phyloP scores from a whole-genome alignment of 2,329 filamentous ascomycete species.

The Apiospora pterosperma region DNA sequence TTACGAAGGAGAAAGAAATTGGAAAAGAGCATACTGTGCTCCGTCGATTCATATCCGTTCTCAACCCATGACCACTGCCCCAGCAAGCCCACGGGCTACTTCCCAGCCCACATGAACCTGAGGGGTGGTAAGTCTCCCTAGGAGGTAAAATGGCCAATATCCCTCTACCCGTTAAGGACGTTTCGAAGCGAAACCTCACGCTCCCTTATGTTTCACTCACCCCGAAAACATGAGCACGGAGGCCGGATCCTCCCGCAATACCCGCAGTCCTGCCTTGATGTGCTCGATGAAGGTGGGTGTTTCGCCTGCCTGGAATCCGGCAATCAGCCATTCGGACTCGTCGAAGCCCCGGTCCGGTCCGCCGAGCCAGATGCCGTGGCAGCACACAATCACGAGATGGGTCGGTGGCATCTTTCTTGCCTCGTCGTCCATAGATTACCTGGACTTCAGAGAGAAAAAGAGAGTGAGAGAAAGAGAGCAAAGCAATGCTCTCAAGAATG shows the following conservation, averaged over 20 bases:
- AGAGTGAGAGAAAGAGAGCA: not conserved
- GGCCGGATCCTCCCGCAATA: conserved; percentile 41
- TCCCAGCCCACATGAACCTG: no score
- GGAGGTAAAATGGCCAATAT: no score
- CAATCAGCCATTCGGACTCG: conserved; percentile 68
- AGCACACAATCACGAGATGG: conserved; percentile 76
- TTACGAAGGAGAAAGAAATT: no score
- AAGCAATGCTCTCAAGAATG: not conserved
- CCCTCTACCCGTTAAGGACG: no score
- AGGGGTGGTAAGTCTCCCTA: no score
- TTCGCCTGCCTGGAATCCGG: conserved; percentile 74
- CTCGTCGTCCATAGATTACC: not conserved
- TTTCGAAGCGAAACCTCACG: not conserved
- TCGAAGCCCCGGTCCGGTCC: conserved; percentile 48
- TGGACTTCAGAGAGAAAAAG: not conserved
- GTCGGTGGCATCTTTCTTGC: conserved; percentile 21
- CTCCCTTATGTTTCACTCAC: conserved; percentile 34
- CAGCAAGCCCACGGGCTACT: not conserved
- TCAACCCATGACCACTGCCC: not conserved
- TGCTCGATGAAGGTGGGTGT: conserved; percentile 78
- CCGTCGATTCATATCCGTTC: not conserved
- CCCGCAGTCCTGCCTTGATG: conserved; percentile 59
- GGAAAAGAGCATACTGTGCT: not conserved
- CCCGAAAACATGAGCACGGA: conserved; percentile 70
- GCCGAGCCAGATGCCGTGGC: conserved; percentile 75